A percentile compares a stretch with the other conserved stretches of the same genome.
Evolutionary conservation across 1,139 yeast species (phyloP).

Genomic region (Pneumocystis oryctolagi): DNA sequence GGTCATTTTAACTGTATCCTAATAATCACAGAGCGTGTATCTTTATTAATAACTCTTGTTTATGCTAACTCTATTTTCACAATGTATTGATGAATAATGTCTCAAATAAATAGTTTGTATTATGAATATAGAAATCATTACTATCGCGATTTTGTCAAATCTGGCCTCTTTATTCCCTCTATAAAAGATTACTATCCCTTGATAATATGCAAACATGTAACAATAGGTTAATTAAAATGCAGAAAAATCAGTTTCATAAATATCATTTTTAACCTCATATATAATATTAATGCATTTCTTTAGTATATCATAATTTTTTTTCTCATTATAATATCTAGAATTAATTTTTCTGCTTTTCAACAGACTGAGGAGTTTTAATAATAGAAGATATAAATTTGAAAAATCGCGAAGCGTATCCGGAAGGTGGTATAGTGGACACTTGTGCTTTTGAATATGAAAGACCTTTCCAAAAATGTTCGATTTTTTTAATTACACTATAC

Average conservation of each 20-base stretch:
- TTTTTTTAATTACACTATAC: slow-evolving; percentile 56
- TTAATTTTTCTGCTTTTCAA: slow-evolving; percentile 1
- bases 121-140: background rate
- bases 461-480: slow-evolving; percentile 80
- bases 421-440: slow-evolving; percentile 81
- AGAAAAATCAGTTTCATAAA: background rate
- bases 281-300: background rate
- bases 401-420: slow-evolving; percentile 80
- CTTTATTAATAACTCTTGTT: background rate
- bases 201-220: background rate
- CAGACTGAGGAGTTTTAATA: slow-evolving; percentile 12
- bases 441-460: slow-evolving; percentile 48
- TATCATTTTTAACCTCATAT: background rate
- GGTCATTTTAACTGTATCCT: background rate
- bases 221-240: background rate
- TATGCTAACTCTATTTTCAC: background rate
- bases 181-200: background rate
- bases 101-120: background rate
- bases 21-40: background rate
- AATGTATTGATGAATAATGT: background rate
- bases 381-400: slow-evolving; percentile 41
- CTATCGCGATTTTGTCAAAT: background rate
- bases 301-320: background rate
- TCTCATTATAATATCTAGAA: background rate
- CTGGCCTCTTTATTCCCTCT: background rate